Conservation (phyloP, 345 rosid species). For the Salix exigua region DNA sequence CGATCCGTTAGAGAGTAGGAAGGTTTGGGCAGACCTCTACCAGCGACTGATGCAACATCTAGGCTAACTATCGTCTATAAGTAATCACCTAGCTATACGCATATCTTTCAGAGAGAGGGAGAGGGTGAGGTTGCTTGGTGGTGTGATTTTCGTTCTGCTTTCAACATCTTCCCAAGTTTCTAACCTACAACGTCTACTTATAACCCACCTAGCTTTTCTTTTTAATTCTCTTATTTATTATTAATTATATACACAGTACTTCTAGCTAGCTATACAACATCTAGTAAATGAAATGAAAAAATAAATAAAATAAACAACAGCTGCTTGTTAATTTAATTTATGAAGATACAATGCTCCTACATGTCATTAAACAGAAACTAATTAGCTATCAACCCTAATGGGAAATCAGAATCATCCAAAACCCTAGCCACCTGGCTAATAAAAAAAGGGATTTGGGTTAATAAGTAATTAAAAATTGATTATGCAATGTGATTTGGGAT, state of each 20-base stretch:
- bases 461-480: background rate
- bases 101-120: background rate
- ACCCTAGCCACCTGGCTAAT: background rate
- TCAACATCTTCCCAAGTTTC: constrained; percentile 69
- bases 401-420: background rate
- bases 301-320: background rate
- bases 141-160: constrained; percentile 65
- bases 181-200: constrained; percentile 58
- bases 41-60: constrained; percentile 64
- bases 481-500: background rate
- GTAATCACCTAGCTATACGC: constrained; percentile 33
- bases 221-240: background rate
- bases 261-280: background rate
- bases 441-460: background rate
- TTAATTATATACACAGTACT: background rate
- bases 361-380: background rate
- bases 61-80: constrained; percentile 64
- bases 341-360: too few species aligned
- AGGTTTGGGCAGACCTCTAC: constrained; percentile 45
- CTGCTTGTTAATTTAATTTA: background rate
- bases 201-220: constrained; percentile 48
- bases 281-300: background rate
- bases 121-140: constrained; percentile 68
- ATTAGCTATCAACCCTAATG: background rate
- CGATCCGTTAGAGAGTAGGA: constrained; percentile 53